A percentile compares a stretch with the other conserved stretches of the same genome.
Evolutionary conservation across 352 stramenopile genomes (phyloP).

Genomic region (Thalassiosira ordinaria): DNA sequence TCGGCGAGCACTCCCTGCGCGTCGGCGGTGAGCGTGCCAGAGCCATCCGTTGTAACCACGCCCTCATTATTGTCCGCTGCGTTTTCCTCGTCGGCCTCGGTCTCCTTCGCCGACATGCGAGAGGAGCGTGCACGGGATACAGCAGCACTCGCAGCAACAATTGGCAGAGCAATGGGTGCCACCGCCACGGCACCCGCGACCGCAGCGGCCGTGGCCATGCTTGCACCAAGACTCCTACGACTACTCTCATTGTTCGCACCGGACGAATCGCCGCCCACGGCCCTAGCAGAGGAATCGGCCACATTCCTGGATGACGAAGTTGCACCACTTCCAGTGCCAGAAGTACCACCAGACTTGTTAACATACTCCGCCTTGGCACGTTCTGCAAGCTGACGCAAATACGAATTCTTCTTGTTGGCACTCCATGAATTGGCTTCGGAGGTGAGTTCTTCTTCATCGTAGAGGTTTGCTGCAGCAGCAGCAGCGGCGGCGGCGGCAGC

Average conservation of each 20-base stretch:
- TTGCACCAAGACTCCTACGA: background rate
- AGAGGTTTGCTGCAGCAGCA: background rate
- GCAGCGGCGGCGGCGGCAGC: background rate
- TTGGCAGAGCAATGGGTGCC: background rate
- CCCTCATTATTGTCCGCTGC: too few species aligned
- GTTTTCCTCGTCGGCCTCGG: too few species aligned
- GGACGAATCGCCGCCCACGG: background rate
- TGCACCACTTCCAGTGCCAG: too few species aligned
- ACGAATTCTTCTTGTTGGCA: slow-evolving; percentile 66
- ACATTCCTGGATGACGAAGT: too few species aligned
- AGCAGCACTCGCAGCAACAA: too few species aligned
- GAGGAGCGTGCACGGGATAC: too few species aligned
- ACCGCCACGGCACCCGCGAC: background rate
- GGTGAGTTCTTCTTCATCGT: slow-evolving; percentile 56
- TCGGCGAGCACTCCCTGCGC: background rate
- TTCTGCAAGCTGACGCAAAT: slow-evolving; percentile 67
- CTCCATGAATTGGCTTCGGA: slow-evolving; percentile 46
- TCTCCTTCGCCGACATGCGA: too few species aligned
- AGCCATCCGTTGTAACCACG: too few species aligned
- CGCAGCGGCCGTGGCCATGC: background rate
- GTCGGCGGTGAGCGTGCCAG: background rate
- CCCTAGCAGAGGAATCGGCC: background rate
- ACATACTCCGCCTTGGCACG: slow-evolving; percentile 65
- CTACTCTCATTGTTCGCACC: background rate
- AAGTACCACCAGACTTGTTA: slow-evolving; percentile 5